Evolutionary conservation across 139 green algal genomes (phyloP).

Genomic region (Micractinium sp.): DNA sequence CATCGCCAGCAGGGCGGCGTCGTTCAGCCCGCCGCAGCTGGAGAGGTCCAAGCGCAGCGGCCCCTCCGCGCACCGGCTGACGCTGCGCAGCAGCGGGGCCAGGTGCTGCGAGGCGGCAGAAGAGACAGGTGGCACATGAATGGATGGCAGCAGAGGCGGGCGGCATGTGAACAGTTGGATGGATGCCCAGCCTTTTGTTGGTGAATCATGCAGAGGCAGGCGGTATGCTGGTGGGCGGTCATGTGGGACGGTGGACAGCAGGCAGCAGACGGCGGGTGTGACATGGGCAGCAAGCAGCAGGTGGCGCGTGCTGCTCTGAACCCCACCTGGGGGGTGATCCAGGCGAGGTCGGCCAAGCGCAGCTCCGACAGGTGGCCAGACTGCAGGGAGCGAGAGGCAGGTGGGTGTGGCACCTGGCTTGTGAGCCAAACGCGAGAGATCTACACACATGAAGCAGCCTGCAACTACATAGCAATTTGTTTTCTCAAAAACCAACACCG

Average conservation of each 20-base stretch:
- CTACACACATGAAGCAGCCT: too few species aligned
- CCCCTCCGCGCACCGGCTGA: not conserved
- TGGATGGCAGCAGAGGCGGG: too few species aligned
- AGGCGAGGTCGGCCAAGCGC: slow-evolving; percentile 10
- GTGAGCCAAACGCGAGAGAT: too few species aligned
- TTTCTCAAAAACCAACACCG: too few species aligned
- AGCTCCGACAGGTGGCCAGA: not conserved
- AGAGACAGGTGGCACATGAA: too few species aligned
- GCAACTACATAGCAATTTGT: too few species aligned
- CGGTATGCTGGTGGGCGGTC: not conserved
- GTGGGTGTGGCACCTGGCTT: too few species aligned
- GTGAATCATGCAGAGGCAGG: not conserved
- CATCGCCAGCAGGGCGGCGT: not conserved
- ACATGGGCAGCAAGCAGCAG: too few species aligned
- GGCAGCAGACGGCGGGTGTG: too few species aligned
- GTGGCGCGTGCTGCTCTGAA: not conserved
- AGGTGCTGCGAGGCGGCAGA: not conserved
- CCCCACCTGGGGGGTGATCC: not conserved
- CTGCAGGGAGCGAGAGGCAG: not conserved
- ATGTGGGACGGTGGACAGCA: too few species aligned
- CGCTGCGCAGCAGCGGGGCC: not conserved
- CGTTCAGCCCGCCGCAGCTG: slow-evolving; percentile 14
- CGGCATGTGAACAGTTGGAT: too few species aligned
- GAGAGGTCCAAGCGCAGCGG: slow-evolving; percentile 1
- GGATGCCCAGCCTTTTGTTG: too few species aligned